These are phyloP conservation scores for Boletus rex-veris DNA, from an alignment of 768 basidiomycete species.

Conservation along the genomic window DNA sequence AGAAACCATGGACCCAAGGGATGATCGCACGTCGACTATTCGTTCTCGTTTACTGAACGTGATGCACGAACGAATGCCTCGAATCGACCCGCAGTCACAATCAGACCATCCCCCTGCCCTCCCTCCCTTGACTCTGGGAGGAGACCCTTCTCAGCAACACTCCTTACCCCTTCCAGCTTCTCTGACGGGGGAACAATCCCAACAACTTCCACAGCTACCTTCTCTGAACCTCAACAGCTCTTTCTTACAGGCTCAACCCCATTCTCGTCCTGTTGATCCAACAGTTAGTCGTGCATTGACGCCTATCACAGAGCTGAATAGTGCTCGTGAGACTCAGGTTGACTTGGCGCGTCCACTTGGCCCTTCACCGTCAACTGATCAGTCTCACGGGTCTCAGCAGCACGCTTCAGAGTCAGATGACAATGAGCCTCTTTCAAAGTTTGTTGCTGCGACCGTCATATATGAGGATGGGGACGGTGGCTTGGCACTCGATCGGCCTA, in stretches of 20 bases:
- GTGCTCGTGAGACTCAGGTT: conserved; percentile 25
- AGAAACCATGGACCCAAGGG: conserved; percentile 70
- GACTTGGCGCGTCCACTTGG: conserved; percentile 18
- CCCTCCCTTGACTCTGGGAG: conserved; percentile 16
- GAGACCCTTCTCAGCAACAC: conserved; percentile 26
- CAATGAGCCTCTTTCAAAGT: conserved; percentile 18
- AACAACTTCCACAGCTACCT: conserved; percentile 50
- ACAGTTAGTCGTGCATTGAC: conserved; percentile 42
- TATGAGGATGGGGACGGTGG: conserved; percentile 15
- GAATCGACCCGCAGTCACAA: conserved; percentile 22
- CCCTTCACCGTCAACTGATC: conserved; percentile 17
- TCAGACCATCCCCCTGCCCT: conserved; percentile 11
- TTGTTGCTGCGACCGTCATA: conserved; percentile 20
- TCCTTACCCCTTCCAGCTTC: conserved; percentile 17
- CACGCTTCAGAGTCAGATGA: conserved; percentile 27
- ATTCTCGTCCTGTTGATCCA: conserved; percentile 20
- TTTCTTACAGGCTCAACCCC: conserved; percentile 10
- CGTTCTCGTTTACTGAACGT: conserved; percentile 61
- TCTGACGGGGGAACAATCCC: conserved; percentile 7
- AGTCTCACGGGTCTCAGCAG: conserved; percentile 11
- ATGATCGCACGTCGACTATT: conserved; percentile 71
- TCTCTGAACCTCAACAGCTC: conserved; percentile 48
- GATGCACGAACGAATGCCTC: conserved; percentile 61
- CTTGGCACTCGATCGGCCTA: conserved; percentile 14
- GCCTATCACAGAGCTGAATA: conserved; percentile 61